Percentiles rank a stretch among this genome's conserved stretches.
Evolutionary conservation across 2,329 filamentous ascomycete species (phyloP).

Genomic region (Sarocladium kiliense): DNA sequence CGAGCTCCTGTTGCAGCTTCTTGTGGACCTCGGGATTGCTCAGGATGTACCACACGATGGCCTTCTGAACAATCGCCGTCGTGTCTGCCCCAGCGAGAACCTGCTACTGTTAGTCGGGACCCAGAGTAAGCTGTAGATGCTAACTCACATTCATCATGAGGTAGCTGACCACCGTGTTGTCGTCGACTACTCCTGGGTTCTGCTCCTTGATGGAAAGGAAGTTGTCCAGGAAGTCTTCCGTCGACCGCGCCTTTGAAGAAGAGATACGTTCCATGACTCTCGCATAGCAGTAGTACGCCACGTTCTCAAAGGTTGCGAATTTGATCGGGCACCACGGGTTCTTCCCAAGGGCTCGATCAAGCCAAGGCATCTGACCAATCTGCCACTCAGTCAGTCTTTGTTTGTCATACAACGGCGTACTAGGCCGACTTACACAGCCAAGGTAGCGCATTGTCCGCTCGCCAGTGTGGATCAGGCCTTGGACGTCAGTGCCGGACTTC

Average conservation of each 20-base stretch:
- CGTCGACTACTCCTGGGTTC: constrained; percentile 29
- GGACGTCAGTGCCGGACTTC: constrained; percentile 10
- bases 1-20: constrained; percentile 32
- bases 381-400: too few relatives aligned
- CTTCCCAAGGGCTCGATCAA: constrained; percentile 11
- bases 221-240: constrained; percentile 26
- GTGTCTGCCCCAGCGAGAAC: constrained; percentile 33
- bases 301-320: constrained; percentile 12
- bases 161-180: constrained; percentile 15
- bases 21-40: constrained; percentile 22
- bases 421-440: too few relatives aligned
- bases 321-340: constrained; percentile 11
- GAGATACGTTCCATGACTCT: constrained; percentile 10
- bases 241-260: not conserved
- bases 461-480: constrained; percentile 10
- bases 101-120: too few relatives aligned
- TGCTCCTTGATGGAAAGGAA: constrained; percentile 28
- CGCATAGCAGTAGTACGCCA: too few relatives aligned
- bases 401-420: too few relatives aligned
- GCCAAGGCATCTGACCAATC: constrained; percentile 11
- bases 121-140: too few relatives aligned
- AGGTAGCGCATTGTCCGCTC: constrained; percentile 11
- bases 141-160: constrained; percentile 13
- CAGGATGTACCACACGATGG: constrained; percentile 31
- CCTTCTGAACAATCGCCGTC: constrained; percentile 27